These are phyloP conservation scores for Rachicladosporium sp. DNA, from an alignment of 2,329 filamentous ascomycete genomes.

Conservation along the genomic window DNA sequence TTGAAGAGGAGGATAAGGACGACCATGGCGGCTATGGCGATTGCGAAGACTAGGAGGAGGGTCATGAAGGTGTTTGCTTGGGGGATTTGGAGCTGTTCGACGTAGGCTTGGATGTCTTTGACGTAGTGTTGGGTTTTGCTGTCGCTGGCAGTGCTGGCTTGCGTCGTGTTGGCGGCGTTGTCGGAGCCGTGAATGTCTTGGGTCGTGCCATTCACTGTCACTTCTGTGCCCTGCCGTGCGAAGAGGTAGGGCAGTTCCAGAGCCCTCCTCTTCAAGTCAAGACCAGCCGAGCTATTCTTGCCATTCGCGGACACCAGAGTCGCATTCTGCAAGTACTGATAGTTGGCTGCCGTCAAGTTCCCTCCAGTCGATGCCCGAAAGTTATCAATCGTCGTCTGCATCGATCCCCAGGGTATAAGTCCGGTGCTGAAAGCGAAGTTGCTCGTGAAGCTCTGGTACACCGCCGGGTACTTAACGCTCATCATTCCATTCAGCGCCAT, in stretches of 20 bases:
- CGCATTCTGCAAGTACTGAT: conserved; percentile 59
- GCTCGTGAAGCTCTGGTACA: conserved; percentile 80
- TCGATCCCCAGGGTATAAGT: conserved; percentile 65
- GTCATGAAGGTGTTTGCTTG: conserved; percentile 94
- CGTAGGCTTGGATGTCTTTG: conserved; percentile 67
- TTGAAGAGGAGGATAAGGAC: conserved; percentile 83
- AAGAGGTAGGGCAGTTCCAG: conserved; percentile 15
- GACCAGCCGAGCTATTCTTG: conserved; percentile 33
- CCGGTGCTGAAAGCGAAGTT: conserved; percentile 92
- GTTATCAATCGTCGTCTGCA: conserved; percentile 72
- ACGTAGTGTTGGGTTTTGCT: conserved; percentile 45
- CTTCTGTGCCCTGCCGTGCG: conserved; percentile 21
- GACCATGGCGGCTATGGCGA: conserved; percentile 70
- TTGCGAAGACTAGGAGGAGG: conserved; percentile 75
- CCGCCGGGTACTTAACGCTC: conserved; percentile 71
- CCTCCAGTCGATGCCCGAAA: conserved; percentile 75
- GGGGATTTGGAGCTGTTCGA: conserved; percentile 74
- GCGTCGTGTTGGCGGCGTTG: conserved; percentile 12
- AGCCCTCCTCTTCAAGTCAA: conserved; percentile 13
- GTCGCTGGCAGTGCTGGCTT: conserved; percentile 17
- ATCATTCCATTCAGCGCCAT: conserved; percentile 96
- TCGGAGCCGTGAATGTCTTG: conserved; percentile 15
- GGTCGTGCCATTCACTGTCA: conserved; percentile 31
- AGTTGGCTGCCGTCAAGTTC: conserved; percentile 69
- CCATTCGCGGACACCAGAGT: conserved; percentile 60